Percentiles rank a stretch among this genome's conserved stretches.
Evolutionary conservation across 768 basidiomycete genomes (phyloP).

Genomic region (Rhizopogon vulgaris): DNA sequence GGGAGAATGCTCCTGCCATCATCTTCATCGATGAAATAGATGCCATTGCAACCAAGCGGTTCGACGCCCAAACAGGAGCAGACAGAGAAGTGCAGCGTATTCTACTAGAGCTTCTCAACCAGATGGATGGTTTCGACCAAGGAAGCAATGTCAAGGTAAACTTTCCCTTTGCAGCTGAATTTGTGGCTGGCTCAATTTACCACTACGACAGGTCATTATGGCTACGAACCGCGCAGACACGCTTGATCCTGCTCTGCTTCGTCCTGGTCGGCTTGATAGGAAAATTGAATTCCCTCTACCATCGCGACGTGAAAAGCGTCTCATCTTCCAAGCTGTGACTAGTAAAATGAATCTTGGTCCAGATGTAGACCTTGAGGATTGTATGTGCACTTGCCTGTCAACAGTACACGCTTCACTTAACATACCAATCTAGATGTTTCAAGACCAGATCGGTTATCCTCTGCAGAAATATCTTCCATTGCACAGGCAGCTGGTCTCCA

Average conservation of each 20-base stretch:
- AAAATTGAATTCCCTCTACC: conserved; percentile 99
- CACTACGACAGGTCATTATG: conserved; percentile 82
- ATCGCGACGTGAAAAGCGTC: conserved; percentile 87
- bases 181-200: background rate
- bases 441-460: conserved; percentile 90
- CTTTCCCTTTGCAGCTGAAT: background rate
- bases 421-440: conserved; percentile 70
- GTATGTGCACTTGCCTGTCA: conserved; percentile 41
- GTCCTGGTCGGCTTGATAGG: conserved; percentile 94
- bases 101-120: conserved; percentile 90
- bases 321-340: conserved; percentile 98
- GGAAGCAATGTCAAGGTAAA: conserved; percentile 93
- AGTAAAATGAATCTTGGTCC: conserved; percentile 96
- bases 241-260: conserved; percentile 92
- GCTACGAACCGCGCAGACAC: conserved; percentile 99
- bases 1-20: conserved; percentile 95
- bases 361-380: conserved; percentile 97
- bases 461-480: conserved; percentile 92
- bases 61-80: conserved; percentile 98
- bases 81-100: conserved; percentile 99
- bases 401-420: conserved; percentile 11
- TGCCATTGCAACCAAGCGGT: conserved; percentile 98
- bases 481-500: conserved; percentile 97
- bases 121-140: conserved; percentile 99
- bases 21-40: conserved; percentile 99